Evolutionary conservation across 73 alveolate species (phyloP), one percentile per base, ranked within the genome.

Genomic region (Breviolum minutum): DNA sequence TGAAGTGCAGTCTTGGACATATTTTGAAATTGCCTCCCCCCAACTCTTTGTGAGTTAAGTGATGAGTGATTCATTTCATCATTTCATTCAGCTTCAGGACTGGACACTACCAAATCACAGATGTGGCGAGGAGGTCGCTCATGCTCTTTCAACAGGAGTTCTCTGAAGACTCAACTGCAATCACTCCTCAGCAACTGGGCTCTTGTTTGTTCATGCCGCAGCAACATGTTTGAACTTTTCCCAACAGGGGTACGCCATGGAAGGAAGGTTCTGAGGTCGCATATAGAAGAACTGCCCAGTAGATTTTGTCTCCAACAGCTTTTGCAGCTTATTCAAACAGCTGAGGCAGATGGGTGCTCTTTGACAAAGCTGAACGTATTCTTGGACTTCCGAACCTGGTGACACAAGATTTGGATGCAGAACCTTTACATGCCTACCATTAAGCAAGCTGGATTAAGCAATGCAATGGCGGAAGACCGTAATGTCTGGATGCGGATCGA

Each of bases 51-150:
- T 40, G 54, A 40, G 54, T 40, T 40, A 2, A 40, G 54, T 40
- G 54, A 40, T 40, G 54, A 40, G 54, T 40, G 54, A 40, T 40
- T 40, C 54, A 40, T 40, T 40, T 40, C 54, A 40, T 40, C 54
- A 0, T 40, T 40, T 17, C 77, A 17, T 68, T 17, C n/a, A 17
- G 17, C 77, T 54, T 82, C 22, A 54, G 73, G 76, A 82, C 76
- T 17, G 96, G 96, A 11, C 77, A 26, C 69, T 90, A 48, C 87
- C 83, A 19, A 63, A 70, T 90, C 96, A 90, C 96, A 16, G 96
- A 90, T 29, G 96, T 90, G 63, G 96, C 96, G 26, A n/a, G 96
- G 22, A 19, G 96, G 69, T 54, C 96, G 19, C 30, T 90, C 14
- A 83, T 30, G 26, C 95, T 88, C 20, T 40, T 88, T 5, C 73